phyloP scores from a whole-genome alignment of 768 basidiomycete genomes.

The Infundibulicybe gibba region DNA sequence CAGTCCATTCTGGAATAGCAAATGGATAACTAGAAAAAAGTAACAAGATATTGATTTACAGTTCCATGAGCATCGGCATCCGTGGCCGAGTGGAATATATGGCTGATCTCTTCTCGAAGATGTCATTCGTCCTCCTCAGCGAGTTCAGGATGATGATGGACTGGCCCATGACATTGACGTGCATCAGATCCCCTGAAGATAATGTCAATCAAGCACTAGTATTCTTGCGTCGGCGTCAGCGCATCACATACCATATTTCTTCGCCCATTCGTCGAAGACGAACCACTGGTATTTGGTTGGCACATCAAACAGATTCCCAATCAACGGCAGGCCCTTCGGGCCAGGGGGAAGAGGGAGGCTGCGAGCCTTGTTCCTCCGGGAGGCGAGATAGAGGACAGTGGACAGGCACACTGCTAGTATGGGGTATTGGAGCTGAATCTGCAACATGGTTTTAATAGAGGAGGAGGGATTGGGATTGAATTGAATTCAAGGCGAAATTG shows the following conservation, averaged over 20 bases:
- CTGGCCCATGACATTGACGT: conserved; percentile 9
- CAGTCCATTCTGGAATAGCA: too few relatives aligned
- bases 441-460: too few relatives aligned
- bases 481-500: too few relatives aligned
- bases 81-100: conserved; percentile 10
- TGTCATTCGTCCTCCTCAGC: conserved; percentile 7
- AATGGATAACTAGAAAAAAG: too few relatives aligned
- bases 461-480: too few relatives aligned
- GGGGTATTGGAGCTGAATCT: too few relatives aligned
- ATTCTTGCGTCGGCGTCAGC: not conserved
- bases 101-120: conserved; percentile 11
- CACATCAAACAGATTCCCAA: conserved; percentile 21
- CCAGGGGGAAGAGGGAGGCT: conserved; percentile 10
- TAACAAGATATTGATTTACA: not conserved
- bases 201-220: not conserved
- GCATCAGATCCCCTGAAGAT: conserved; percentile 7
- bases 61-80: not conserved
- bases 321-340: conserved; percentile 12
- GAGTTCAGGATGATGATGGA: conserved; percentile 12
- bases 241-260: conserved; percentile 8
- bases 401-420: too few relatives aligned
- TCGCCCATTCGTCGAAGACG: conserved; percentile 12
- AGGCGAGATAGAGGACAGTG: too few relatives aligned
- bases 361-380: too few relatives aligned
- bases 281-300: conserved; percentile 15